Evolutionary conservation across 805 yeast genomes (phyloP), one percentile per base, ranked within the genome.

Genomic region (Saccharomycopsis sp.): DNA sequence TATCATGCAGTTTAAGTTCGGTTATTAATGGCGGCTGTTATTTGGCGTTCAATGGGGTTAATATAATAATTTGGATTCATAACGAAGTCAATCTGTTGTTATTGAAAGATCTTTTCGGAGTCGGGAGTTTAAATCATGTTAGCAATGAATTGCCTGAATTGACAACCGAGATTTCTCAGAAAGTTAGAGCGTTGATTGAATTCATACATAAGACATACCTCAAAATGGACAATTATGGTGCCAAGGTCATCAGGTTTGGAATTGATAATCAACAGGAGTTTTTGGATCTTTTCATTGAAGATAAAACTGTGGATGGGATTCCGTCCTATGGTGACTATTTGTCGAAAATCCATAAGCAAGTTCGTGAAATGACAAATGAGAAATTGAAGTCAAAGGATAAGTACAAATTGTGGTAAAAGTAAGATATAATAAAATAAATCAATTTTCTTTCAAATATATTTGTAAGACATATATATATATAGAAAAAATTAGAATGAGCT

Each of bases 81-180:
- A 75, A 75, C 16, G 73, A 76, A 35, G 84, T 85, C 0, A 79
- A 81, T 53, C 77, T 81, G 7, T 61, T 77, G 47, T 66, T 93
- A 20, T 55, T 89, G 28, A 68, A 74, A 51, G 97, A 89, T 59
- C 62, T 93, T 45, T 79, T 90, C 56, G 95, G 90, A 0, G 69
- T 75, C 21, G 70, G 72, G 4, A 54, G 69, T 1, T 49, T 60
- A 3, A 35, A 49, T 48, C 34, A 55, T 53, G 11, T 46, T 48
- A 35, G 40, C 44, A 62, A 78, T 52, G 77, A 75, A 49, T 63
- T 93, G 32, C 97, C 97, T 0, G 74, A 64, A 14, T 60, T 85
- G 13, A 81, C 78, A 3, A 82, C 93, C 0, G 77, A 70, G 24
- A 75, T 89, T 36, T 84, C 87, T 8, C 55, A 55, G 29, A 87